phyloP scores from a whole-genome alignment of 129 eudicot genomes.

The Tagetes patula region DNA sequence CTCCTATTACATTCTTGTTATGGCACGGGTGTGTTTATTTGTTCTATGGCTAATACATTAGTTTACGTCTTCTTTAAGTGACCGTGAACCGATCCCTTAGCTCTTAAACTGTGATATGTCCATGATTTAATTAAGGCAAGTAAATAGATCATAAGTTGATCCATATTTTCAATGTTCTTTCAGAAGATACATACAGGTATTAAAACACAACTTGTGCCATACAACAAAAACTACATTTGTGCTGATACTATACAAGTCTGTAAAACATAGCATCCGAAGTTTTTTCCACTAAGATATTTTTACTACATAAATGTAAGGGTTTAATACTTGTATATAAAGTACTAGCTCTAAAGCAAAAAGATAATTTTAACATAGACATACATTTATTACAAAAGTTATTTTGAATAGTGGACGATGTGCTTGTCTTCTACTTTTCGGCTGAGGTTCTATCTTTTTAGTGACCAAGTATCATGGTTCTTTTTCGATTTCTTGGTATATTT shows the following conservation, averaged over 20 bases:
- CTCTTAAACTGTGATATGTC: not conserved
- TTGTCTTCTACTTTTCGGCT: not conserved
- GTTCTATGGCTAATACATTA: not conserved
- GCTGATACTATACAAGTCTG: not conserved
- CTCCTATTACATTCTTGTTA: not conserved
- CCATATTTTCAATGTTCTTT: not conserved
- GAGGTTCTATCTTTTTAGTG: slow-evolving; percentile 13
- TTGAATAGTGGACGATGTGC: slow-evolving; percentile 12
- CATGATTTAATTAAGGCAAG: not conserved
- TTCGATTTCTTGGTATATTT: not conserved
- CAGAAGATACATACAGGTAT: not conserved
- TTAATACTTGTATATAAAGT: not conserved
- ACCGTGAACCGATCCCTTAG: not conserved
- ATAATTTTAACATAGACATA: slow-evolving; percentile 1
- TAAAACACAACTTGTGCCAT: slow-evolving; percentile 7
- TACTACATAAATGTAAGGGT: slow-evolving; percentile 2
- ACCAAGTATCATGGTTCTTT: slow-evolving; percentile 13
- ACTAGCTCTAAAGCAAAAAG: slow-evolving; percentile 10
- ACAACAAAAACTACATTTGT: slow-evolving; percentile 4
- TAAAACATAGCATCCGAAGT: slow-evolving; percentile 14
- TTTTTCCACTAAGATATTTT: slow-evolving; percentile 2
- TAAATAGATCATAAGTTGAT: not conserved
- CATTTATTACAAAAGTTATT: not conserved
- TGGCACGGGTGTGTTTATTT: slow-evolving; percentile 3
- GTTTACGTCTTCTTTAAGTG: slow-evolving; percentile 7